Base-by-base conservation (phyloP, 2,329 filamentous ascomycete genomes). In the Penicillium olsonii region DNA sequence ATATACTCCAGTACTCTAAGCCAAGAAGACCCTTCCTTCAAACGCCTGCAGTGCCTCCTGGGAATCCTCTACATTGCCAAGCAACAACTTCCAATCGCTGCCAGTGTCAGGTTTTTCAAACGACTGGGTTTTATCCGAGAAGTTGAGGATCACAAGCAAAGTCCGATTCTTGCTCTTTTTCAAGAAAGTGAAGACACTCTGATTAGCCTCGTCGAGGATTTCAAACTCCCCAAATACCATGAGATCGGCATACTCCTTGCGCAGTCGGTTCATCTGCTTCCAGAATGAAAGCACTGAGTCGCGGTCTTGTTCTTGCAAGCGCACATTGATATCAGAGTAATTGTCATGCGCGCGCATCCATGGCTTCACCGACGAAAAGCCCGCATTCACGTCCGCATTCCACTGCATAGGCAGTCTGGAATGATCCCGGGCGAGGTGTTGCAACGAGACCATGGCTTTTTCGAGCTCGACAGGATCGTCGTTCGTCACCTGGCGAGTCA, bases 341-440 rank as follows among this genome's bases (percentile, higher is more conserved):
- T 88, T 75, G 19, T 82, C 79, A 50, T 83, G 76, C 10, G 81
- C 73, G 2, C 79, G 73, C 81, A 85, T 85, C 83, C 83, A 85
- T 0, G 83, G 81, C 42, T 72, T 70, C 0, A 73, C 75, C 0
- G 69, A 71, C 67, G 70, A 88, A 88, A 88, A 88, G 2, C 86
- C 86, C 0, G 81, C 83, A 54, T 84, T 76, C 1, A 73, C 65
- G 0, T 71, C 70, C 0, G 66, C 74, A 47, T 77, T 77, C 86
- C 86, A 89, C 55, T 86, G 84, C 72, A 90, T 82, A 0, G 86
- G 86, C 3, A 83, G 78, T n/a, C 86, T 76, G 8, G 84, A 78
- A 61, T 89, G 82, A 63, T 89, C 5, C 79, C 57, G 50, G 3
- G 57, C 84, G 24, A 87, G 78, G 50, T 78, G 74, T 54, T 84